Base-by-base conservation (phyloP, 257 asterid genomes). In the Nicotiana otophora region DNA sequence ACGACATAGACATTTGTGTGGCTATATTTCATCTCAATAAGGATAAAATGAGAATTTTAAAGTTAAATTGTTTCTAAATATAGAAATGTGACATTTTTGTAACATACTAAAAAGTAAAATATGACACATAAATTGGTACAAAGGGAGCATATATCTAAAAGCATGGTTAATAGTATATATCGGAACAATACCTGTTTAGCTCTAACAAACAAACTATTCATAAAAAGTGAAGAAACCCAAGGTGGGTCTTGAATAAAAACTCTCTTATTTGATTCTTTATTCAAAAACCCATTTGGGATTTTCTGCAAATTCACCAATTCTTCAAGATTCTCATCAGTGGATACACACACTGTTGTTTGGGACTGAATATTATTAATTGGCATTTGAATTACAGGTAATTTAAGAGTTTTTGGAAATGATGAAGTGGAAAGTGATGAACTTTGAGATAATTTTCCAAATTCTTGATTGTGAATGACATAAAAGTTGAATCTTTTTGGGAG, bases 191-290 rank as follows among this genome's bases (percentile, higher is more conserved):
- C 48, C 48, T 42, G 48, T 42, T 84, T 85, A 67, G 91, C 86
- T 89, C 91, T 87, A 53, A 88, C 89, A 4, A 92, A 88, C 83
- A 95, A 83, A 81, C 82, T 95, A 84, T 92, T 95, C 93, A 92
- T 83, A 76, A 87, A 88, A 63, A 92, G 89, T 2, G 97, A 84
- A 31, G 98, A 91, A 87, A 95, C 88, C 99, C 99, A 94, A 1
- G 96, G 93, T 3, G 99, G 97, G 92, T 94, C 98, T 46, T 87
- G 90, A 39, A 95, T 90, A 84, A 92, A 92, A 76, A 90, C 89
- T 82, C 97, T 85, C 12, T 82, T 92, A 9, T 67, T 70, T 31
- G 89, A 81, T 15, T 89, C 90, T 31, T 79, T 81, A 4, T 78
- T 46, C 81, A 84, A 81, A 36, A 83, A 82, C 54, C 92, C 96